Evolutionary conservation across 2,329 filamentous ascomycete species (phyloP).

Genomic region (Waltergamsia citrina): DNA sequence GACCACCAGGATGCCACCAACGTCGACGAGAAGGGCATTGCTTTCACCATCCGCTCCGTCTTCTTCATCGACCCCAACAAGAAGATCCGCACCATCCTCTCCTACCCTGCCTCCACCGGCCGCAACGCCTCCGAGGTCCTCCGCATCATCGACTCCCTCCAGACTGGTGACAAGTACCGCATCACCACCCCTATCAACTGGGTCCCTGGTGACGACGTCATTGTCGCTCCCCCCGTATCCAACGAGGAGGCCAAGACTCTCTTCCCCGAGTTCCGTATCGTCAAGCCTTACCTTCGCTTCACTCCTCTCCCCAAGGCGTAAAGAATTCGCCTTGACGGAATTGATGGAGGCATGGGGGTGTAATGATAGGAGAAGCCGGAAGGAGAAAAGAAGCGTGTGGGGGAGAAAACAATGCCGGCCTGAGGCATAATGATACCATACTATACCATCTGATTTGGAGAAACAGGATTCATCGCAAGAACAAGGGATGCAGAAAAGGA

Average conservation of each 20-base stretch:
- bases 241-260: conserved; percentile 81
- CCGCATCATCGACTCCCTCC: conserved; percentile 68
- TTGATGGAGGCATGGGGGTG: background rate
- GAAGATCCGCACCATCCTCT: conserved; percentile 86
- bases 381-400: background rate
- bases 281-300: conserved; percentile 68
- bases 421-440: background rate
- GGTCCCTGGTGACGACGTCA: conserved; percentile 82
- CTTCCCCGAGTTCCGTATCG: conserved; percentile 66
- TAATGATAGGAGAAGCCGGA: background rate
- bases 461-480: too few relatives aligned
- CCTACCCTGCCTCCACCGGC: conserved; percentile 86
- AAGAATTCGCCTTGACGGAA: background rate
- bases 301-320: conserved; percentile 53
- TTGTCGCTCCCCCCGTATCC: conserved; percentile 74
- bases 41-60: conserved; percentile 89
- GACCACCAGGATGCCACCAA: conserved; percentile 76
- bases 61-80: conserved; percentile 93
- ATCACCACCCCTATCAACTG: conserved; percentile 88
- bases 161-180: conserved; percentile 80
- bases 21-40: conserved; percentile 72
- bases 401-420: background rate
- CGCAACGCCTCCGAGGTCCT: conserved; percentile 74
- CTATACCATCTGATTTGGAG: too few relatives aligned
- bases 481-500: too few relatives aligned